A percentile compares a stretch with the other conserved stretches of the same genome.
phyloP scores from a whole-genome alignment of 345 rosid species.

The Populus alba region DNA sequence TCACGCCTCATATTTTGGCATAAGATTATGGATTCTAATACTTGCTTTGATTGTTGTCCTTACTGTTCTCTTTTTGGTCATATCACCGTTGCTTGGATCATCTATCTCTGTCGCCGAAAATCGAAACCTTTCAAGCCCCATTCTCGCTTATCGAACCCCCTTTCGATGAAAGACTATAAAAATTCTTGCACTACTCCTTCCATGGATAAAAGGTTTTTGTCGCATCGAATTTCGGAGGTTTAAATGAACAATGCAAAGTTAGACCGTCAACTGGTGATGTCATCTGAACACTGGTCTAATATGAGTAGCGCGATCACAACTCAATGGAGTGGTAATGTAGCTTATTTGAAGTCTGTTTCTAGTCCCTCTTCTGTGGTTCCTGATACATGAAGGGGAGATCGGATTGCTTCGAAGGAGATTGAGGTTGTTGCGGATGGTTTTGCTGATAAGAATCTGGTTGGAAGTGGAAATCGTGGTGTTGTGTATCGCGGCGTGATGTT shows the following conservation, averaged over 20 bases:
- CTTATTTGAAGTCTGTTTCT: constrained; percentile 19
- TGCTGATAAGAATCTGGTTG: constrained; percentile 47
- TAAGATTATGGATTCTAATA: constrained; percentile 51
- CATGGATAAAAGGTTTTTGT: constrained; percentile 36
- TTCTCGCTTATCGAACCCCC: constrained; percentile 32
- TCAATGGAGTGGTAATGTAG: background rate
- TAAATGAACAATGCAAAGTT: constrained; percentile 33
- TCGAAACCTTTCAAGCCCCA: constrained; percentile 23
- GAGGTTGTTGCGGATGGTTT: constrained; percentile 51
- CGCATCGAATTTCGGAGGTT: constrained; percentile 23
- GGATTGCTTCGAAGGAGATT: constrained; percentile 45
- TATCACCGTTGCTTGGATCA: constrained; percentile 30
- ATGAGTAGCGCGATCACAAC: background rate
- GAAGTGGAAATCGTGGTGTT: constrained; percentile 44
- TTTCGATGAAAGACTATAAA: constrained; percentile 10
- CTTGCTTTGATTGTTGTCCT: constrained; percentile 23
- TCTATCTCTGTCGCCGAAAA: constrained; percentile 30
- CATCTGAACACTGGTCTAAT: constrained; percentile 25
- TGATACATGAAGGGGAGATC: constrained; percentile 22
- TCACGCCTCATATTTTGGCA: constrained; percentile 48
- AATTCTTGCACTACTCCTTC: constrained; percentile 20
- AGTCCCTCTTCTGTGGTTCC: background rate
- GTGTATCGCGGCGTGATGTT: constrained; percentile 51
- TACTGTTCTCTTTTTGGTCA: constrained; percentile 18
- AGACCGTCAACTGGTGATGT: constrained; percentile 13